Base-by-base conservation (phyloP, 2,329 filamentous ascomycete genomes). In the Fusarium praegraminearum region DNA sequence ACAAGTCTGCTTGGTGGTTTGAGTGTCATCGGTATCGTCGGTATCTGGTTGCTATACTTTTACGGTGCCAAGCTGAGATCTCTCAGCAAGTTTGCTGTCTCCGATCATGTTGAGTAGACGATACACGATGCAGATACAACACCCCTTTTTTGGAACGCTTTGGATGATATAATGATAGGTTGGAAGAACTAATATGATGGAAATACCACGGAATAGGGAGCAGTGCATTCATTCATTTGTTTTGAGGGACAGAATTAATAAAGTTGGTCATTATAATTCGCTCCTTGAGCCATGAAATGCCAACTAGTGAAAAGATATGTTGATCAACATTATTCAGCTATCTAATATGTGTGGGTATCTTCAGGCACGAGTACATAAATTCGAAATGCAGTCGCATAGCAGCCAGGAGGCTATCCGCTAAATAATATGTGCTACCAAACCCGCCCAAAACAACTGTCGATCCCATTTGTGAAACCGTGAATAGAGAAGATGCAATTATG, bases 11-110 rank as follows among this genome's bases (percentile, higher is more conserved):
- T 91, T 8, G 89, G 83, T 5, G 87, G 85, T 2, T 73, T 88
- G 50, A 85, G 82, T 57, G 80, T 83, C 18, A 83, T 86, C 52
- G 84, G 85, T 28, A 84, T 88, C 65, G 66, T 85, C n/a, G 87
- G 87, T 16, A 87, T 91, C 45, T 90, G 84, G 79, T 77, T 83
- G 43, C 78, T 91, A 60, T 91, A 85, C 77, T 86, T 85, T 68
- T 87, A 80, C 62, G 88, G 88, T 4, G 85, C 82, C 26, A 80
- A 75, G 51, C 76, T 91, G 62, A 83, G 89, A 62, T 79, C 83
- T 9, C 80, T 86, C 75, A 89, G 86, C 77, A 85, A 83, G 76
- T 91, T 90, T 78, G 85, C 87, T 16, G 74, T 81, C 44, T 82
- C 76, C 20, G 69, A 71, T 15, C 61, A 61, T 13, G 62, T 62